Evolutionary conservation across 805 yeast species (phyloP), one percentile per base, ranked within the genome.

Genomic region (Ogataea salicorniae): DNA sequence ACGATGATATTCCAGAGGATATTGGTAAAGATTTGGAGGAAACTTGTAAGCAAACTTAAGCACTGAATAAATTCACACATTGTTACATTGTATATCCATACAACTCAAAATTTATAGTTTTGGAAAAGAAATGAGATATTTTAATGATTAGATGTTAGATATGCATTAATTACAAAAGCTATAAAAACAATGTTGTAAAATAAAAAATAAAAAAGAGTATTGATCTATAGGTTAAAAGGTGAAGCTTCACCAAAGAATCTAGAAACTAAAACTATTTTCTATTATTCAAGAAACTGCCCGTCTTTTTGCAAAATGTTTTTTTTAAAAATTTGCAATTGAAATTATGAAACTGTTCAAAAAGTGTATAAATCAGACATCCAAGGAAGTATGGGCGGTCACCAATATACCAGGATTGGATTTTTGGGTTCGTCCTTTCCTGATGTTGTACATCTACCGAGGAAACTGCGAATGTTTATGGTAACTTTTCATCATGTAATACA

Each of bases 341-440:
- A 18, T 18, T 20, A 16, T 13, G 20, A 20, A 20, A 18, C n/a
- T 18, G 18, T 23, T n/a, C 13, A 15, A 34, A 20, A 20, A 7
- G 34, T 16, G 36, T 16, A 39, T 33, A 46, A 55, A 80, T 85
- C 94, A 84, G 94, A 85, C 94, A 84, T 85, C 91, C 94, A 82
- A 80, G 91, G 92, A 85, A 84, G 92, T 62, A 66, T 51, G 75
- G 75, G 88, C 94, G 92, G 91, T 84, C 91, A 85, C 90, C 72
- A 89, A 70, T 79, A 74, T 76, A 80, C 84, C 69, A 79, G 76
- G 83, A 75, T 48, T 41, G 53, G 58, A 59, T 46, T 52, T 52
- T 58, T 84, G 86, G 91, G 91, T 83, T 84, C 89, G 63, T 55
- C 60, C 58, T 49, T 33, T 47, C 59, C 62, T 61, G 61, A 70